Evolutionary conservation across 441 rosid species (phyloP).

Genomic region (Populus tomentosa): DNA sequence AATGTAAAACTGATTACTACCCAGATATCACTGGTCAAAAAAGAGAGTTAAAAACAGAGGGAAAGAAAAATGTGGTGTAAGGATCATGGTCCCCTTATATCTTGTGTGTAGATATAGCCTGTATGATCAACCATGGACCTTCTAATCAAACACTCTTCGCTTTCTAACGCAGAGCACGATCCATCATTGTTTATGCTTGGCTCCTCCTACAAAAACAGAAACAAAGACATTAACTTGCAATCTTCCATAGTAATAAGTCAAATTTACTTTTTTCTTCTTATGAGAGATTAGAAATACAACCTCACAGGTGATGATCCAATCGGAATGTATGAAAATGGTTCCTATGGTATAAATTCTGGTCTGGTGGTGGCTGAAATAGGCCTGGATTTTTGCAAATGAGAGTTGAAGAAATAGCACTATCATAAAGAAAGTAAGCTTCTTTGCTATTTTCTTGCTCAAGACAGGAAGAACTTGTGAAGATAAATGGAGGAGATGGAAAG

Average conservation of each 20-base stretch:
- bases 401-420: conserved; percentile 17
- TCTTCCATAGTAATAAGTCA: not conserved
- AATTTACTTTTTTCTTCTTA: not conserved
- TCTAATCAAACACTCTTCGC: conserved; percentile 46
- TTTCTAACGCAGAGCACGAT: conserved; percentile 25
- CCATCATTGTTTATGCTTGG: conserved; percentile 25
- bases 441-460: conserved; percentile 11
- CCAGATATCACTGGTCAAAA: not conserved
- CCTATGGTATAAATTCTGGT: not conserved
- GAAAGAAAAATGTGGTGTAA: not conserved
- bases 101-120: conserved; percentile 59
- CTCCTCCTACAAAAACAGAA: conserved; percentile 20
- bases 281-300: not conserved
- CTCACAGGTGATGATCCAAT: conserved; percentile 12
- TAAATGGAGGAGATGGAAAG: not conserved
- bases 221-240: not conserved
- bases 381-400: conserved; percentile 11
- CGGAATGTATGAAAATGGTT: not conserved
- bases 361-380: not conserved
- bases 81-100: conserved; percentile 26
- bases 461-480: not conserved
- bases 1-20: not conserved
- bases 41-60: not conserved
- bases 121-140: conserved; percentile 46
- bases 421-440: conserved; percentile 7